Conservation (phyloP, 192 early-diverging fungal species). For the Backusella luteola region DNA sequence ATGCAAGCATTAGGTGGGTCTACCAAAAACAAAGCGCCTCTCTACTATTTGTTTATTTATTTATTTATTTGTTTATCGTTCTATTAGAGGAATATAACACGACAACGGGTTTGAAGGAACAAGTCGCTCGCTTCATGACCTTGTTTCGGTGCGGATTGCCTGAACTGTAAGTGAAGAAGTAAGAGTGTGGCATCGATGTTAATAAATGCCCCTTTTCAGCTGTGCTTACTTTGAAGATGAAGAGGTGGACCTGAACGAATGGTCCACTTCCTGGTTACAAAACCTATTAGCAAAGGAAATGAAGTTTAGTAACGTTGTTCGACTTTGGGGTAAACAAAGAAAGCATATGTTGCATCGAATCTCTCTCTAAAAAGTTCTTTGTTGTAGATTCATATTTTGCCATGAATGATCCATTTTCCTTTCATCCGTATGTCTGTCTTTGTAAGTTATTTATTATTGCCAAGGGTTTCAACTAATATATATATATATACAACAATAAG, state of each 20-base stretch:
- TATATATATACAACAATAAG: conserved; percentile 21
- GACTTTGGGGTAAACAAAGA: conserved; percentile 61
- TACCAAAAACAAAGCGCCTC: not conserved
- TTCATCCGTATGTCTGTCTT: conserved; percentile 86
- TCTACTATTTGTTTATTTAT: not conserved
- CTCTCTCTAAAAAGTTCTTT: not conserved
- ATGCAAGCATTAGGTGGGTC: conserved; percentile 60
- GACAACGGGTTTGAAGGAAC: conserved; percentile 60
- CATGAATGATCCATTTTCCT: conserved; percentile 63
- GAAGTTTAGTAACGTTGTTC: conserved; percentile 70
- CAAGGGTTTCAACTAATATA: not conserved
- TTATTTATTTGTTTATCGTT: not conserved
- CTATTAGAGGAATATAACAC: conserved; percentile 65
- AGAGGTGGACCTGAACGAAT: conserved; percentile 84
- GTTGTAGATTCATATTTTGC: conserved; percentile 79
- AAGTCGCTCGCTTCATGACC: conserved; percentile 82
- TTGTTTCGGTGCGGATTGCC: conserved; percentile 78
- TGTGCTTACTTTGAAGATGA: conserved; percentile 92
- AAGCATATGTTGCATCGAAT: not conserved
- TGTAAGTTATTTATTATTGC: conserved; percentile 29
- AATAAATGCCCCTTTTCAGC: conserved; percentile 11
- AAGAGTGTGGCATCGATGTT: not conserved
- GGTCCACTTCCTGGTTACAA: conserved; percentile 80
- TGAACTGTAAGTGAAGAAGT: conserved; percentile 61
- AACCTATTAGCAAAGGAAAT: conserved; percentile 77